A percentile compares a stretch with the other conserved stretches of the same genome.
Evolutionary conservation across 2,329 filamentous ascomycete species (phyloP).

Genomic region (Trematosphaeria pertusa): DNA sequence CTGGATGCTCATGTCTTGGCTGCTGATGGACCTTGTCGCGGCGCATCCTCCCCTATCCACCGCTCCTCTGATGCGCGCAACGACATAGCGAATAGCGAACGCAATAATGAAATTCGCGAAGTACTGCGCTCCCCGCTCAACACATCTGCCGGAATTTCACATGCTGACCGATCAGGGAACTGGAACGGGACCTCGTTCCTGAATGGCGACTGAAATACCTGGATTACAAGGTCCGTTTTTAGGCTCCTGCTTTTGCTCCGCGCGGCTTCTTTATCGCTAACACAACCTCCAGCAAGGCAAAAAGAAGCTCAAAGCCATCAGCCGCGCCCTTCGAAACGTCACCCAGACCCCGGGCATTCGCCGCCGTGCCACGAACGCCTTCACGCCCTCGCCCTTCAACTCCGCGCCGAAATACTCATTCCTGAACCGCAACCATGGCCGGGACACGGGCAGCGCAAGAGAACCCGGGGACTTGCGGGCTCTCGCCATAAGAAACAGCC

Average conservation of each 20-base stretch:
- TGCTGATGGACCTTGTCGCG: no score
- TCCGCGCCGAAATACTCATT: slow-evolving; percentile 52
- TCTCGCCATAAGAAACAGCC: slow-evolving; percentile 33
- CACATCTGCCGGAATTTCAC: not conserved
- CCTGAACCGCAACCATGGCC: slow-evolving; percentile 42
- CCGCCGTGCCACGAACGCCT: slow-evolving; percentile 40
- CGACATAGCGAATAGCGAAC: not conserved
- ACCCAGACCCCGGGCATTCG: slow-evolving; percentile 59
- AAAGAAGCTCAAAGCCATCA: slow-evolving; percentile 87
- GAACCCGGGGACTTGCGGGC: slow-evolving; percentile 34
- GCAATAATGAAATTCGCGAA: slow-evolving; percentile 67
- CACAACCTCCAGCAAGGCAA: slow-evolving; percentile 68
- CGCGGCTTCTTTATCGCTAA: slow-evolving; percentile 19
- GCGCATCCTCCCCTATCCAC: no score
- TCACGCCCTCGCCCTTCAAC: slow-evolving; percentile 43
- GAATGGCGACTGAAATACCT: slow-evolving; percentile 96
- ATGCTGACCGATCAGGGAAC: slow-evolving; percentile 61
- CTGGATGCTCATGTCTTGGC: no score
- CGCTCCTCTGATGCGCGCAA: no score
- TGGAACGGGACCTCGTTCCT: slow-evolving; percentile 86
- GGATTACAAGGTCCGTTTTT: slow-evolving; percentile 76
- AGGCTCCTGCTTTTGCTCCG: slow-evolving; percentile 1
- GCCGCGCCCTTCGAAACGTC: slow-evolving; percentile 70
- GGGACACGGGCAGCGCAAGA: slow-evolving; percentile 22
- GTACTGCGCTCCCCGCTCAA: slow-evolving; percentile 47